Conservation (phyloP, 306 rosid genomes). For the Lupinus albus region DNA sequence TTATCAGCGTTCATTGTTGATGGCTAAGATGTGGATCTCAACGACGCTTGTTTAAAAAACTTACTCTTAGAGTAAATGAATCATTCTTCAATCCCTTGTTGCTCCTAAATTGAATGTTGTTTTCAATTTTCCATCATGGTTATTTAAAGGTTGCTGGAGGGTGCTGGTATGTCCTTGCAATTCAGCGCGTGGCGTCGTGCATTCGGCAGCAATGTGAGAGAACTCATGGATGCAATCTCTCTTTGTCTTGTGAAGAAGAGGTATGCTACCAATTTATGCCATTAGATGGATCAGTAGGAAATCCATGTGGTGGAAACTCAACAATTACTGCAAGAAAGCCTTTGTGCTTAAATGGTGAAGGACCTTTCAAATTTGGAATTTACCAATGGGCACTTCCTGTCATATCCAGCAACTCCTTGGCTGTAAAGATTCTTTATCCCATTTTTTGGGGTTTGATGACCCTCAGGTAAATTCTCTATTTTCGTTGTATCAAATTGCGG, state of each 20-base stretch:
- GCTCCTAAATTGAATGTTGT: background rate
- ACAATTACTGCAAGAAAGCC: slow-evolving; percentile 54
- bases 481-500: too few species aligned
- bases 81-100: too few species aligned
- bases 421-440: slow-evolving; percentile 94
- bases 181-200: slow-evolving; percentile 92
- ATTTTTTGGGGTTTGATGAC: slow-evolving; percentile 99
- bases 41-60: too few species aligned
- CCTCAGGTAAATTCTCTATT: slow-evolving; percentile 49
- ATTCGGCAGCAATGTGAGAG: slow-evolving; percentile 74
- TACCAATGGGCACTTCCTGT: slow-evolving; percentile 98
- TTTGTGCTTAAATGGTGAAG: slow-evolving; percentile 70
- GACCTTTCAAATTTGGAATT: slow-evolving; percentile 85
- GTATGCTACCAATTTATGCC: slow-evolving; percentile 66
- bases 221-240: slow-evolving; percentile 59
- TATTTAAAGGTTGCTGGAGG: slow-evolving; percentile 89
- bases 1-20: too few species aligned
- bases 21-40: too few species aligned
- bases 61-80: too few species aligned
- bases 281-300: slow-evolving; percentile 34
- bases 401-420: slow-evolving; percentile 82
- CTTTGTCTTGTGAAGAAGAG: slow-evolving; percentile 79
- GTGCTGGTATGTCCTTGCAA: slow-evolving; percentile 98
- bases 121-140: background rate
- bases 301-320: slow-evolving; percentile 68